Percentiles rank a stretch among this genome's conserved stretches.
phyloP scores from a whole-genome alignment of 352 stramenopile genomes.

The Pseudoperonospora humuli region DNA sequence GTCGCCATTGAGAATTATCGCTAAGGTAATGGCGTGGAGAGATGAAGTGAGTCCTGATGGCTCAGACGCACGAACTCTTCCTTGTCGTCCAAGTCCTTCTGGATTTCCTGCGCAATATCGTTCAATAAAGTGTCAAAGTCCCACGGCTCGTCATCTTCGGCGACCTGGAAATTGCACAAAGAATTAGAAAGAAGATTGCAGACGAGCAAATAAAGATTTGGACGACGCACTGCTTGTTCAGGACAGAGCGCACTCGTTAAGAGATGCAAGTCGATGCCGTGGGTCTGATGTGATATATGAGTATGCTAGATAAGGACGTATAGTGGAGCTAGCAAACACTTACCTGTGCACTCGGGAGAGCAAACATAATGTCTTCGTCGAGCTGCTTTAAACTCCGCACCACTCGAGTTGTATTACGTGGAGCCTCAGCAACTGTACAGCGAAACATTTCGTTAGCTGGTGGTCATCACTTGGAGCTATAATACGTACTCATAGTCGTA shows the following conservation, averaged over 20 bases:
- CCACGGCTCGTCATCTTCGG: conserved; percentile 61
- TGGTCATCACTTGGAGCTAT: neutral
- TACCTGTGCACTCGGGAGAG: conserved; percentile 48
- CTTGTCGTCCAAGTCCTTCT: conserved; percentile 72
- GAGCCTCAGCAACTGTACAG: conserved; percentile 55
- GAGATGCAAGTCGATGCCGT: conserved; percentile 59
- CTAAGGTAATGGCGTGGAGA: neutral
- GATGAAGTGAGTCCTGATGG: conserved; percentile 20
- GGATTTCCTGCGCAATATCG: conserved; percentile 72
- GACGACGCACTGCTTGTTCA: conserved; percentile 56
- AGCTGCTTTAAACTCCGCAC: conserved; percentile 80
- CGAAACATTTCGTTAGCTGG: neutral
- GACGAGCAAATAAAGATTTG: neutral
- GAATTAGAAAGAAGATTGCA: neutral
- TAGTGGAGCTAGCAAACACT: too few species aligned
- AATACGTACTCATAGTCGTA: conserved; percentile 31
- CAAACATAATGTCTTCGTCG: conserved; percentile 72
- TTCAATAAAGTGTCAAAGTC: conserved; percentile 72
- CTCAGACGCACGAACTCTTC: conserved; percentile 46
- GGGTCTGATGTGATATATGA: conserved; percentile 18
- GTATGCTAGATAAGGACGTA: neutral
- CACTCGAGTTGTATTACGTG: too few species aligned
- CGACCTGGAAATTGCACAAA: conserved; percentile 24
- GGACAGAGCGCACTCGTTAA: conserved; percentile 59
- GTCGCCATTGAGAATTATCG: too few species aligned